phyloP scores from a whole-genome alignment of 139 green algal genomes.

The Tetraselmis striata region DNA sequence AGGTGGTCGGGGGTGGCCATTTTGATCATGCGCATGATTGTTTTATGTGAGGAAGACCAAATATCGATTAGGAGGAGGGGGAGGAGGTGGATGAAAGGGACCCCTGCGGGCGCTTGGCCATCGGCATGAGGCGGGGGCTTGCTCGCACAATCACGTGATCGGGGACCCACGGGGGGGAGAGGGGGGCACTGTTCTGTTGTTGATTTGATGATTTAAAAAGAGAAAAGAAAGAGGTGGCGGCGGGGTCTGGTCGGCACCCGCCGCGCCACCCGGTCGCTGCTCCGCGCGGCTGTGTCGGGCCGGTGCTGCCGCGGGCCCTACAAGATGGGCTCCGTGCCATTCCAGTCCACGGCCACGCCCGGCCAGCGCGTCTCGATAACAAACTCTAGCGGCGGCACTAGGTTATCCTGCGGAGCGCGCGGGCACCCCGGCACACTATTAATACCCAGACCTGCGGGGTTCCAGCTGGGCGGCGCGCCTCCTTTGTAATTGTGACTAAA shows the following conservation, averaged over 20 bases:
- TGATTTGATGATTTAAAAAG: no score
- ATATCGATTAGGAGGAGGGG: no score
- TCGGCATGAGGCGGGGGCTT: no score
- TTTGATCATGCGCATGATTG: no score
- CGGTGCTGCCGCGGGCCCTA: constrained; percentile 25
- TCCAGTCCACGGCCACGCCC: constrained; percentile 45
- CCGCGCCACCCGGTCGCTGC: not conserved
- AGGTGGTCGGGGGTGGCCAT: not conserved
- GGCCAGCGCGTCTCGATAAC: constrained; percentile 63
- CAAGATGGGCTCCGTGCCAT: constrained; percentile 47
- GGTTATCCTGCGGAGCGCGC: not conserved
- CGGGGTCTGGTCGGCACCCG: no score
- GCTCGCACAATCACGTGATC: no score
- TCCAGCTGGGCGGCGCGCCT: not conserved
- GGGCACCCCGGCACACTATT: no score
- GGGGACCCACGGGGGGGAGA: no score
- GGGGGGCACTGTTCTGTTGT: not conserved
- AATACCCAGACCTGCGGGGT: not conserved
- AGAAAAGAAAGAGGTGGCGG: no score
- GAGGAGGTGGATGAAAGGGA: no score
- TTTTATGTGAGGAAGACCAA: no score
- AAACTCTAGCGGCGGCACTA: constrained; percentile 50
- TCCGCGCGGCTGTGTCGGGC: not conserved
- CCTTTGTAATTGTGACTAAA: not conserved
- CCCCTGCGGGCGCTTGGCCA: no score